Evolutionary conservation across 2,329 filamentous ascomycete genomes (phyloP).

Genomic region (Myrmaecium sp.): DNA sequence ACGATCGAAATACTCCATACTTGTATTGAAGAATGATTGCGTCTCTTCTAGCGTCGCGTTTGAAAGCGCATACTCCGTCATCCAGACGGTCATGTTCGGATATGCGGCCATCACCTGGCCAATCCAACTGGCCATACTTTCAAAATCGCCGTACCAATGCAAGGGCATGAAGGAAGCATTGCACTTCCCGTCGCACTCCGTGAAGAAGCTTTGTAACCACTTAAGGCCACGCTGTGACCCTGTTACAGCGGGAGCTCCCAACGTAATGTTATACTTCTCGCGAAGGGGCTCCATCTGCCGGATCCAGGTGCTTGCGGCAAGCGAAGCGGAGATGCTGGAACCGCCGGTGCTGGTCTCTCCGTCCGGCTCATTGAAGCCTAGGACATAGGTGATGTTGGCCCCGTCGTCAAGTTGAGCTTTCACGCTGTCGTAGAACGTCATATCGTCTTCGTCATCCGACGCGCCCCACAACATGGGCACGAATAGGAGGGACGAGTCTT

Average conservation of each 20-base stretch:
- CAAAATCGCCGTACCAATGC: conserved; percentile 47
- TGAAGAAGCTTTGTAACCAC: conserved; percentile 53
- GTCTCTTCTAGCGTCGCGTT: conserved; percentile 39
- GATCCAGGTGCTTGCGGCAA: conserved; percentile 54
- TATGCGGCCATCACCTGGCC: conserved; percentile 38
- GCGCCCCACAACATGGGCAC: conserved; percentile 69
- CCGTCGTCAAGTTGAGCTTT: conserved; percentile 33
- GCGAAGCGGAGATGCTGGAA: conserved; percentile 39
- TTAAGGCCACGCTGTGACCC: conserved; percentile 40
- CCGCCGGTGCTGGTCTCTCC: conserved; percentile 39
- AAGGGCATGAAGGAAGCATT: conserved; percentile 33
- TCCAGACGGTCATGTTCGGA: conserved; percentile 46
- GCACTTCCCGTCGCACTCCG: conserved; percentile 34
- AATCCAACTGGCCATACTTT: conserved; percentile 48
- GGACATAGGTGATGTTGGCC: conserved; percentile 46
- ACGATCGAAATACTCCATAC: conserved; percentile 48
- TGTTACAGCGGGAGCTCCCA: conserved; percentile 56
- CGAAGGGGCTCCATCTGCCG: conserved; percentile 53
- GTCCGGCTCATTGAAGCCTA: conserved; percentile 73
- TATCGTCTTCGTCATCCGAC: conserved; percentile 23
- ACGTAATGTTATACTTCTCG: conserved; percentile 40
- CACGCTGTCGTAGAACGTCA: conserved; percentile 44
- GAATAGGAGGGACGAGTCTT: conserved; percentile 41
- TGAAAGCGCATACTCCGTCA: conserved; percentile 57
- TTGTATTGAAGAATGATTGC: conserved; percentile 51